Conservation (phyloP, 2,329 filamentous ascomycete genomes). For the Stagonosporopsis rhizophila region DNA sequence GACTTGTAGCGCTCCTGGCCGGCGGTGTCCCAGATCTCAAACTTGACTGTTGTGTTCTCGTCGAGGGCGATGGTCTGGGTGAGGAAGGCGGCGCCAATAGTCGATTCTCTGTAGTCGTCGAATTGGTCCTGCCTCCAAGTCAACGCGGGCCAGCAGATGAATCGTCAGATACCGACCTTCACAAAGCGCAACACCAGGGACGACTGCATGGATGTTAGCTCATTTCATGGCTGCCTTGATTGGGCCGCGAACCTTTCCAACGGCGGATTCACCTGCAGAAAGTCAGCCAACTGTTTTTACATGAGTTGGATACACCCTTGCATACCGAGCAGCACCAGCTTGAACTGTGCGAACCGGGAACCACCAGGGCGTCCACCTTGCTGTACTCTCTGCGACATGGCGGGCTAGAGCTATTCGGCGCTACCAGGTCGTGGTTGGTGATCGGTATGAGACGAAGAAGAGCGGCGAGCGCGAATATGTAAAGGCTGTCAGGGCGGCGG, state of each 20-base stretch:
- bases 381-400: conserved; percentile 86
- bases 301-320: background rate
- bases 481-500: conserved; percentile 18
- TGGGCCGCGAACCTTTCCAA: conserved; percentile 80
- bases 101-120: conserved; percentile 96
- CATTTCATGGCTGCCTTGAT: conserved; percentile 35
- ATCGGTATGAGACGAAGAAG: conserved; percentile 4
- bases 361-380: conserved; percentile 69
- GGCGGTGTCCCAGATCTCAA: conserved; percentile 93
- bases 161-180: conserved; percentile 70
- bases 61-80: conserved; percentile 99
- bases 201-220: conserved; percentile 66
- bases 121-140: conserved; percentile 82
- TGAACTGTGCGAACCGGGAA: conserved; percentile 96
- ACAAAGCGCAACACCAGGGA: conserved; percentile 98
- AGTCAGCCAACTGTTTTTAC: conserved; percentile 27
- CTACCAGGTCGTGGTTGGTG: conserved; percentile 21
- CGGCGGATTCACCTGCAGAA: conserved; percentile 88
- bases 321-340: conserved; percentile 94
- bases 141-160: background rate
- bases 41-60: conserved; percentile 98
- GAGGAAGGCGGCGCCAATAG: conserved; percentile 96
- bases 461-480: background rate
- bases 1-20: conserved; percentile 99
- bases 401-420: conserved; percentile 35